phyloP scores from a whole-genome alignment of 2,329 filamentous ascomycete genomes.

The Colletotrichum tamarilloi region DNA sequence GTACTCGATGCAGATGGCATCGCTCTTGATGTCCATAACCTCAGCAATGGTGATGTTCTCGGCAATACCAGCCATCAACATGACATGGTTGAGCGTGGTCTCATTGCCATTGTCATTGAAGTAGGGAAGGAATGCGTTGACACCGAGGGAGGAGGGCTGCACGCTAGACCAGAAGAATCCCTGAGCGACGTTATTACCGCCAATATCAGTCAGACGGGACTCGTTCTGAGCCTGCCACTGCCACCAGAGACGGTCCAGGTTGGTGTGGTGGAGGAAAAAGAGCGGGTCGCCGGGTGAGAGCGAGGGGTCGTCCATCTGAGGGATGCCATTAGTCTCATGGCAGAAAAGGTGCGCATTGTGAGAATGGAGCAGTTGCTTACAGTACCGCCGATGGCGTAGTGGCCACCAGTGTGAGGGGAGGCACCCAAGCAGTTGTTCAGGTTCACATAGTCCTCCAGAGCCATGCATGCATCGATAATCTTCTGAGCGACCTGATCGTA shows the following conservation, averaged over 20 bases:
- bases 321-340: background rate
- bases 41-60: constrained; percentile 28
- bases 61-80: constrained; percentile 20
- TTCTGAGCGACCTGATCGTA: constrained; percentile 15
- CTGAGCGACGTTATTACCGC: constrained; percentile 19
- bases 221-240: constrained; percentile 31
- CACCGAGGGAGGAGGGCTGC: background rate
- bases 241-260: constrained; percentile 24
- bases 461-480: constrained; percentile 23
- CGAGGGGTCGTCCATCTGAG: constrained; percentile 24
- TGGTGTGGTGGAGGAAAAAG: constrained; percentile 26
- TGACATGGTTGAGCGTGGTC: constrained; percentile 18
- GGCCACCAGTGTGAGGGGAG: constrained; percentile 10
- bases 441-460: constrained; percentile 9
- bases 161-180: background rate
- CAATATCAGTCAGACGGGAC: constrained; percentile 23
- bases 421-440: constrained; percentile 25
- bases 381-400: constrained; percentile 27
- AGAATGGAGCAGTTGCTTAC: background rate
- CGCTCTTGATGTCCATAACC: constrained; percentile 29
- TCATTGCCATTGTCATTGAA: constrained; percentile 23
- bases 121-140: constrained; percentile 14
- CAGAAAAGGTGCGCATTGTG: too few species aligned
- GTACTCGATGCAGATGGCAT: constrained; percentile 20
- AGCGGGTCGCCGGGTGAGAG: constrained; percentile 22